Evolutionary conservation across 1,284 basidiomycete species (phyloP).

Genomic region (Lignosus rhinocerotis): DNA sequence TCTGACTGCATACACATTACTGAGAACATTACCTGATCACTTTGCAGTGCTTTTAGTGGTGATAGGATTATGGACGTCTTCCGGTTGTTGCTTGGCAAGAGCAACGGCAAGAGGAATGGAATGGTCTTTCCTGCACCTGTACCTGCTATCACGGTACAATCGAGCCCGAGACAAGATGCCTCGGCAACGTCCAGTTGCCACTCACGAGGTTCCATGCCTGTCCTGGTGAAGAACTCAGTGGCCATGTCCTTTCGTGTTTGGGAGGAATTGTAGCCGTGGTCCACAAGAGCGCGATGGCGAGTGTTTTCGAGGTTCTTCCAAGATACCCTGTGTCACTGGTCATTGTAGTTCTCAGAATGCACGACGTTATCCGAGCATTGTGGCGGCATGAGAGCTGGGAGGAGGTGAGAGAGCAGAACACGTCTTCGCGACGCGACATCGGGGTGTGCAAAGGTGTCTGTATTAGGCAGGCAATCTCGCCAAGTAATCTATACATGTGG

Average conservation of each 20-base stretch:
- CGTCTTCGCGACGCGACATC: too few species aligned
- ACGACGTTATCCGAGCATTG: too few species aligned
- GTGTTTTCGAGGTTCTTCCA: not conserved
- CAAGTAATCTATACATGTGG: too few species aligned
- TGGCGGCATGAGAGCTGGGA: too few species aligned
- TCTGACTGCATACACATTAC: not conserved
- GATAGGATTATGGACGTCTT: slow-evolving; percentile 6
- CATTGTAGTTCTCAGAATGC: too few species aligned
- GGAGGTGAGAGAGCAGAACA: too few species aligned
- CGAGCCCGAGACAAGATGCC: slow-evolving; percentile 34
- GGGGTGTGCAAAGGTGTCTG: too few species aligned
- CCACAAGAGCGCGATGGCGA: not conserved
- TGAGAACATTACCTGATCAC: slow-evolving; percentile 6
- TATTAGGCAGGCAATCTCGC: too few species aligned
- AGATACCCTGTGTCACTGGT: too few species aligned
- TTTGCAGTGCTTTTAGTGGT: slow-evolving; percentile 4
- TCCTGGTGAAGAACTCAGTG: not conserved
- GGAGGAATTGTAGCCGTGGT: not conserved
- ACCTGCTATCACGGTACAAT: slow-evolving; percentile 36
- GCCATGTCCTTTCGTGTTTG: not conserved
- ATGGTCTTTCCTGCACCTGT: slow-evolving; percentile 39
- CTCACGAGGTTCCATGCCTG: slow-evolving; percentile 12
- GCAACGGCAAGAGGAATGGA: slow-evolving; percentile 35
- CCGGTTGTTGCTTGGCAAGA: slow-evolving; percentile 15
- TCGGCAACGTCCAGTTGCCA: slow-evolving; percentile 40